phyloP scores from a whole-genome alignment of 306 rosid species.

The Sesbania bispinosa region DNA sequence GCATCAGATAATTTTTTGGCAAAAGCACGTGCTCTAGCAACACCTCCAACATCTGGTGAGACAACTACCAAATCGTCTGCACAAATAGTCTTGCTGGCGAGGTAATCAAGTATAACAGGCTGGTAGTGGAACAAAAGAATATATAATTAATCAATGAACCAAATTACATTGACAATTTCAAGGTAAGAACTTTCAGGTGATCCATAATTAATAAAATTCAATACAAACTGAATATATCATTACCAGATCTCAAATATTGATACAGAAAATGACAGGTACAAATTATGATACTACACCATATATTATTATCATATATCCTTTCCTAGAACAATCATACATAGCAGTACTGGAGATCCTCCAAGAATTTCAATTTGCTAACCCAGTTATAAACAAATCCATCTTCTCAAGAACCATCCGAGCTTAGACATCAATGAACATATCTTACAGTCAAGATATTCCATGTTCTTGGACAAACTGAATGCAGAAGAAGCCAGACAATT shows the following conservation, averaged over 20 bases:
- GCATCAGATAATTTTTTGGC: slow-evolving; percentile 98
- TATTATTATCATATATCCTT: not conserved
- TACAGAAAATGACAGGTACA: not conserved
- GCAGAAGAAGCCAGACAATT: not conserved
- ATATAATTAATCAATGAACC: slow-evolving; percentile 20
- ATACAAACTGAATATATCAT: slow-evolving; percentile 1
- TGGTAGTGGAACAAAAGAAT: slow-evolving; percentile 39
- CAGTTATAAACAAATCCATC: not conserved
- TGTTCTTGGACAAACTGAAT: too few species aligned
- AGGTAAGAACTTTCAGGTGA: not conserved
- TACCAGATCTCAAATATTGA: not conserved
- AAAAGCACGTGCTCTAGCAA: slow-evolving; percentile 97
- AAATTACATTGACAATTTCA: slow-evolving; percentile 1
- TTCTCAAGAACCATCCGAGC: not conserved
- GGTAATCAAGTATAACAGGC: slow-evolving; percentile 99
- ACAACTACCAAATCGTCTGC: slow-evolving; percentile 95
- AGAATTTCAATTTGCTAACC: slow-evolving; percentile 3
- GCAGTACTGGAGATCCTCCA: too few species aligned
- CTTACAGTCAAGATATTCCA: not conserved
- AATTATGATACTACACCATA: not conserved
- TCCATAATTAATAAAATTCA: not conserved
- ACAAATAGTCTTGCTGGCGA: slow-evolving; percentile 92
- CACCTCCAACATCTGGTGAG: slow-evolving; percentile 99
- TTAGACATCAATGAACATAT: not conserved
- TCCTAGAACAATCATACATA: too few species aligned